Evolutionary conservation across 306 rosid genomes (phyloP), one percentile per base, ranked within the genome.

Genomic region (Canavalia gladiata): DNA sequence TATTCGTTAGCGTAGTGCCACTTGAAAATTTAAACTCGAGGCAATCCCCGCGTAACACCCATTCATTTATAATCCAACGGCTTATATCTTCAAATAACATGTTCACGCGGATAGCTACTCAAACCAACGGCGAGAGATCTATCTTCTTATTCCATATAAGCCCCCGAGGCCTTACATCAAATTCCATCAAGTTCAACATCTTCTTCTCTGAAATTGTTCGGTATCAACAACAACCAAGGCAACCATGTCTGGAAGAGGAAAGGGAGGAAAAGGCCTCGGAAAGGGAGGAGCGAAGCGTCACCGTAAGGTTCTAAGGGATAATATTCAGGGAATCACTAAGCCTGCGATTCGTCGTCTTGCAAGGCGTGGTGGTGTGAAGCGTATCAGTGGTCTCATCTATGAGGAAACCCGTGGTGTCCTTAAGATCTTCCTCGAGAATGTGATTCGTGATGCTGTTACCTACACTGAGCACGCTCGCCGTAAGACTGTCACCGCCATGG

Each of bases 401-500:
- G 87, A 87, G 69, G 90, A 87, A 34, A 87, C 90, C 0, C 85
- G 87, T 2, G 87, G 90, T 0, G 90, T 87, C 1, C 87, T 87
- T 34, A 87, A 87, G 85, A 87, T 83, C 56, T 87, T 81, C 49
- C 82, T 87, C 0, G 90, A 87, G 72, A 87, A 83, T 3, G 87
- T 87, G 1, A 87, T 83, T 56, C 87, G 87, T 1, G 90, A 87
- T 1, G 90, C 86, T 2, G 90, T 87, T 0, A 87, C 90, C 12
- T 87, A 87, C 74, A 87, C 90, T 0, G 90, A 87, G 83, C 90
- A 87, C 1, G 90, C 88, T 70, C 85, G 88, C 59, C 84, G 88
- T 0, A 87, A 84, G 83, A 87, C 90, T 0, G 90, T 87, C 0
- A 87, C 88, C 0, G 90, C 87, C 43, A 84, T 87, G 90, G 90